Conservation (phyloP, 768 basidiomycete genomes). For the Leucosporidium yakuticum region DNA sequence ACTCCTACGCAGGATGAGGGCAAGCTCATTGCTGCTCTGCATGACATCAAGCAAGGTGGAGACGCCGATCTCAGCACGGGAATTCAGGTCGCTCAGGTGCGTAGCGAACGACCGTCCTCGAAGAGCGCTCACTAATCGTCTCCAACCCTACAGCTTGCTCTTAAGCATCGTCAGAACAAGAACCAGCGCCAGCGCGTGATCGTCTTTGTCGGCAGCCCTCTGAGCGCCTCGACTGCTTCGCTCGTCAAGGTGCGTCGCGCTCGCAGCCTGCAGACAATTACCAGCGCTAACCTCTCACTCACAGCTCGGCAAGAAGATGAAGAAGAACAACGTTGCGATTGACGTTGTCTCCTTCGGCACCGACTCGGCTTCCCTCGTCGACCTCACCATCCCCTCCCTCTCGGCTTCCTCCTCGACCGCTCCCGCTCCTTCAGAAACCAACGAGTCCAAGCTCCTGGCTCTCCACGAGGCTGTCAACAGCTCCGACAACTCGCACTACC, state of each 20-base stretch:
- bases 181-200: slow-evolving; percentile 93
- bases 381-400: slow-evolving; percentile 80
- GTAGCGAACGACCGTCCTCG: not conserved
- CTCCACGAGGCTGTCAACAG: slow-evolving; percentile 78
- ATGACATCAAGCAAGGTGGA: slow-evolving; percentile 72
- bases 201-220: slow-evolving; percentile 84
- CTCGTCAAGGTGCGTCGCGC: slow-evolving; percentile 27
- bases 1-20: slow-evolving; percentile 94
- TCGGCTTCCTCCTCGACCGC: slow-evolving; percentile 57
- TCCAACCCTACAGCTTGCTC: slow-evolving; percentile 53
- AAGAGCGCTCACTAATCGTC: not conserved
- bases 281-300: slow-evolving; percentile 47
- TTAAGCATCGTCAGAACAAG: slow-evolving; percentile 98
- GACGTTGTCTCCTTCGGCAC: slow-evolving; percentile 86
- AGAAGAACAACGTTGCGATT: slow-evolving; percentile 98
- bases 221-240: slow-evolving; percentile 68
- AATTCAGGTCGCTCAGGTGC: slow-evolving; percentile 75
- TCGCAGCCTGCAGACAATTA: not conserved
- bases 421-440: slow-evolving; percentile 48
- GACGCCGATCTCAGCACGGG: slow-evolving; percentile 80
- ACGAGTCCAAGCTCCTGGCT: slow-evolving; percentile 60
- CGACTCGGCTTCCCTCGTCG: slow-evolving; percentile 61
- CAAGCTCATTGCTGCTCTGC: slow-evolving; percentile 74
- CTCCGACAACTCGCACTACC: slow-evolving; percentile 80
- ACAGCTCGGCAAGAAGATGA: slow-evolving; percentile 89